These are phyloP conservation scores for Rhodotorula sp. DNA, from an alignment of 1,284 basidiomycete species.

Conservation along the genomic window DNA sequence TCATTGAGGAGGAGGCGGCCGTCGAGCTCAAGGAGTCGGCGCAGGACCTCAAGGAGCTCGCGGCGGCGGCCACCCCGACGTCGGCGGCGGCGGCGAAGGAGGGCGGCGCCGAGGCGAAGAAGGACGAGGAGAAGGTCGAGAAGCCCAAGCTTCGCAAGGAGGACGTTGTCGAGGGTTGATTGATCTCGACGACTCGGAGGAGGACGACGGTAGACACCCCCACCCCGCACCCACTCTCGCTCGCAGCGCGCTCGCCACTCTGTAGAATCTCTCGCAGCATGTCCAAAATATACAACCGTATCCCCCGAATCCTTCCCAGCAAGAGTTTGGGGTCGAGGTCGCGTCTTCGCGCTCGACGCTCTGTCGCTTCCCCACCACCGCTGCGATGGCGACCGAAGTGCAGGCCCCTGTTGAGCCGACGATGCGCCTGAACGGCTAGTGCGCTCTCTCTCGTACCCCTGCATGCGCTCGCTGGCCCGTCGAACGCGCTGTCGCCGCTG, in stretches of 20 bases:
- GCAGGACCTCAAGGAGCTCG: slow-evolving; percentile 52
- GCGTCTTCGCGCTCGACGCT: background rate
- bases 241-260: background rate
- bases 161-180: slow-evolving; percentile 75
- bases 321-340: background rate
- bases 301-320: background rate
- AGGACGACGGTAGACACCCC: background rate
- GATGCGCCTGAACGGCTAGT: slow-evolving; percentile 26
- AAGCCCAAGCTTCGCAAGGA: slow-evolving; percentile 77
- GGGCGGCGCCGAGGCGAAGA: slow-evolving; percentile 51
- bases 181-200: background rate
- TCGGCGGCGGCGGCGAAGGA: slow-evolving; percentile 8
- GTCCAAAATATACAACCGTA: background rate
- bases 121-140: slow-evolving; percentile 59
- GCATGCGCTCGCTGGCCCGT: background rate
- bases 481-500: too few species aligned
- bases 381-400: slow-evolving; percentile 11
- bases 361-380: background rate
- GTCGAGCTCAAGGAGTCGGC: slow-evolving; percentile 59
- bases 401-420: slow-evolving; percentile 1
- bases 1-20: slow-evolving; percentile 46
- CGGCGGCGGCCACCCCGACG: slow-evolving; percentile 48
- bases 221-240: background rate
- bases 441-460: background rate
- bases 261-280: background rate